Evolutionary conservation across 371 early-diverging fungal genomes (phyloP), one percentile per base, ranked within the genome.

Genomic region (Agmasoma carcini): DNA sequence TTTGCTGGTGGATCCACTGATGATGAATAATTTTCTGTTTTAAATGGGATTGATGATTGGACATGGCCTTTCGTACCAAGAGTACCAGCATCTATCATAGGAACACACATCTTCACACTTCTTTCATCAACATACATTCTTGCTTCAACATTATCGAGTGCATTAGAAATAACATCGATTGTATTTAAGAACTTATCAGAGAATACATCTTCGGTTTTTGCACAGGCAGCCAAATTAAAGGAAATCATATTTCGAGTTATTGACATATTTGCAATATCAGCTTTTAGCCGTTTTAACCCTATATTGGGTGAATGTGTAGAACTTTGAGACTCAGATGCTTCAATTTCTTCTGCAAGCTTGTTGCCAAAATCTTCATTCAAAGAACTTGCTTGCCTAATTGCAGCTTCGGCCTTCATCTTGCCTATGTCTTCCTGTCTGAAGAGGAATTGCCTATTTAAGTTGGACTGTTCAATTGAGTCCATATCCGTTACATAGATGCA

Each of bases 31-130:
- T 91, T 88, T 78, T 98, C 99, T 25, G 99, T 94, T 65, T 88
- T 66, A 73, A 48, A 52, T 7, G 71, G 73, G 30, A 74, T 41
- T 23, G 74, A 49, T 25, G 77, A 78, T 76, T 98, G 97, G 11
- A 91, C 91, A 79, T 96, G 95, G 59, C 99, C 97, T 80, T 96
- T 95, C 44, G 99, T 95, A 20, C 99, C 99, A 11, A 96, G 79
- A 0, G 99, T 98, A 20, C 99, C 99, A 22, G 90, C 87, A 77
- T 98, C 99, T 60, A 98, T 76, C 61, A 96, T 78, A 15, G 95
- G 84, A 75, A 87, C 93, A 60, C 83, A 79, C 75, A 80, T 89
- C 72, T 84, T 87, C 14, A 96, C 89, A 72, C 95, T 93, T 59
- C 95, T 83, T 57, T 84, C 74, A 76, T 98, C 99, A 78, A 96